Conservation (phyloP, 371 early-diverging fungal species). For the Entomophthora muscae region DNA sequence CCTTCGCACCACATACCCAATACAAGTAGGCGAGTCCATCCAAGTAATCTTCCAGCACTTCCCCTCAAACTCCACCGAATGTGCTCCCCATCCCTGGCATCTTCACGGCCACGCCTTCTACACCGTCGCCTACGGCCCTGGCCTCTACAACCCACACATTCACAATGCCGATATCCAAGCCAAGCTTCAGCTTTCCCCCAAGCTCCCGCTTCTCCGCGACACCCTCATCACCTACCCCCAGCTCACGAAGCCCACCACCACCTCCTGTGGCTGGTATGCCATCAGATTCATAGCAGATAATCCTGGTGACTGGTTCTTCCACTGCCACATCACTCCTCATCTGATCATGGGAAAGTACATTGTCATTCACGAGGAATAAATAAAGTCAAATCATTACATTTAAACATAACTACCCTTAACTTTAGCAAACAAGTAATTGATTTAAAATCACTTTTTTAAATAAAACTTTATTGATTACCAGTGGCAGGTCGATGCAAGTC, state of each 20-base stretch:
- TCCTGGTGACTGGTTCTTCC: constrained; percentile 27
- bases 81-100: constrained; percentile 1
- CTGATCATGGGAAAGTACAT: constrained; percentile 23
- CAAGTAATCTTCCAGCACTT: constrained; percentile 1
- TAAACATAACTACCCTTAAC: no score
- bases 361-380: background rate
- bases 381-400: no score
- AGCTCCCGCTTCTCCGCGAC: background rate
- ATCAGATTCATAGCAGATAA: constrained; percentile 16
- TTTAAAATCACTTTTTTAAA: no score
- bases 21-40: background rate
- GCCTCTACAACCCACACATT: background rate
- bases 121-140: background rate
- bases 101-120: constrained; percentile 5
- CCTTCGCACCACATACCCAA: background rate
- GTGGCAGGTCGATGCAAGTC: no score
- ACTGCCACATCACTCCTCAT: constrained; percentile 28
- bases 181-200: background rate
- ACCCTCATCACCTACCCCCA: background rate
- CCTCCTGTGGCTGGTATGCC: constrained; percentile 3
- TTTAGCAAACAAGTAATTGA: no score
- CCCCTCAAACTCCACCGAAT: background rate
- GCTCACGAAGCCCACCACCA: background rate
- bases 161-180: background rate
- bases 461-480: no score